A percentile compares a stretch with the other conserved stretches of the same genome.
Conservation (phyloP, 2,329 filamentous ascomycete genomes). For the Furcasterigmium furcatum region DNA sequence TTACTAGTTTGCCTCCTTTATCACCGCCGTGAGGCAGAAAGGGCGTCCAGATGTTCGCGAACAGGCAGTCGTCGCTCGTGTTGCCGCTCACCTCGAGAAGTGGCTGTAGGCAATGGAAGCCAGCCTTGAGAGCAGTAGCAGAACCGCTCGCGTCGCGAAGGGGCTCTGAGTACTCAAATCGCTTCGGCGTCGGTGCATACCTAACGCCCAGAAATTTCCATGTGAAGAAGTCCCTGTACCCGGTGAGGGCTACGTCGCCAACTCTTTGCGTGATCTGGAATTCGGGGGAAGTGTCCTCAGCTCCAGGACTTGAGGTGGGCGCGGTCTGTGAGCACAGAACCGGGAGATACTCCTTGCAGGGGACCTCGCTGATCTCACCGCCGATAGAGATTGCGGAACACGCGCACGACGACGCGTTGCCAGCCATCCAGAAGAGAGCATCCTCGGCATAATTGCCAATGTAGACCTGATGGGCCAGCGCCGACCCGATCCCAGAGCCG, state of each 20-base stretch:
- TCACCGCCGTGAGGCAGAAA: slow-evolving; percentile 4
- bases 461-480: neutral
- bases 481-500: neutral
- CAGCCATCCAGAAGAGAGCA: neutral
- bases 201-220: slow-evolving; percentile 2
- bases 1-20: slow-evolving; percentile 8
- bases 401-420: neutral
- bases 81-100: neutral
- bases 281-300: neutral
- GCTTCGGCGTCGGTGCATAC: neutral
- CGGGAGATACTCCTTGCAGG: neutral
- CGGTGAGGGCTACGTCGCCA: neutral
- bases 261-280: slow-evolving; percentile 1
- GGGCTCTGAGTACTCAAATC: neutral
- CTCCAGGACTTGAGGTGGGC: neutral
- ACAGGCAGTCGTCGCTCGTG: slow-evolving; percentile 18
- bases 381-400: neutral
- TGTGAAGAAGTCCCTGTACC: slow-evolving; percentile 1
- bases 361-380: neutral
- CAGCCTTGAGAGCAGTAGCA: neutral
- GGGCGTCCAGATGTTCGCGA: slow-evolving; percentile 19
- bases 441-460: neutral
- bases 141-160: neutral
- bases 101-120: neutral
- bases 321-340: neutral